Evolutionary conservation across 2,329 filamentous ascomycete species (phyloP), one percentile per base, ranked within the genome.

Genomic region (Calonectria leucothoes): DNA sequence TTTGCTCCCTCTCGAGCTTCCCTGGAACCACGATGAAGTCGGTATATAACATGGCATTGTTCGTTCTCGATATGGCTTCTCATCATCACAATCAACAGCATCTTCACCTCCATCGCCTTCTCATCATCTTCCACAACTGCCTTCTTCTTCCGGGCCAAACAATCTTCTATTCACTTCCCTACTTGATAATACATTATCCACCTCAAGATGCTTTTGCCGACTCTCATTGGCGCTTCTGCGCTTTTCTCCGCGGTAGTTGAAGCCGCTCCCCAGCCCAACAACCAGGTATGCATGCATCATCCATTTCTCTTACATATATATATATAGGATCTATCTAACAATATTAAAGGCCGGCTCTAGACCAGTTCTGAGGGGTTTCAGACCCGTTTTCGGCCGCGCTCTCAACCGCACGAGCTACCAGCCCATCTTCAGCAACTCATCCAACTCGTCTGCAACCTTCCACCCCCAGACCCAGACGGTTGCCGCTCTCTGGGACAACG

Each of bases 241-340:
- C 77, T 83, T 52, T 70, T 81, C 39, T 74, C 73, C 48, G 70
- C 79, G 17, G 72, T 69, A 10, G 81, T 71, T 35, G 78, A 83
- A 45, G 82, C 81, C 17, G 79, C 79, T 31, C 63, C 81, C 27
- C 74, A 75, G 29, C 27, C 48, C 25, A 48, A 71, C 27, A 48
- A 71, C 35, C 61, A 74, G 73, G 79, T 81, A 76, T 66, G 73
- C 35, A 61, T 11, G 39, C 15, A 33, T 20, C 15, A 33, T 20
- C 27, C 15, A 25, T 14, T 42, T 31, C 3, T 29, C 6, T 4
- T 37, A 25, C 35, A 3, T 11, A 11, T 64, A 11, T 17, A 66
- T 15, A 15, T 25, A 7, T 11, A n/a, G n/a, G n/a, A n/a, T n/a
- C n/a, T n/a, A n/a, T 59, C 75, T 79, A 61, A 79, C 33, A 42